Evolutionary conservation across 805 yeast genomes (phyloP), one percentile per base, ranked within the genome.

Genomic region (Zygosaccharomyces kombuchaensis): DNA sequence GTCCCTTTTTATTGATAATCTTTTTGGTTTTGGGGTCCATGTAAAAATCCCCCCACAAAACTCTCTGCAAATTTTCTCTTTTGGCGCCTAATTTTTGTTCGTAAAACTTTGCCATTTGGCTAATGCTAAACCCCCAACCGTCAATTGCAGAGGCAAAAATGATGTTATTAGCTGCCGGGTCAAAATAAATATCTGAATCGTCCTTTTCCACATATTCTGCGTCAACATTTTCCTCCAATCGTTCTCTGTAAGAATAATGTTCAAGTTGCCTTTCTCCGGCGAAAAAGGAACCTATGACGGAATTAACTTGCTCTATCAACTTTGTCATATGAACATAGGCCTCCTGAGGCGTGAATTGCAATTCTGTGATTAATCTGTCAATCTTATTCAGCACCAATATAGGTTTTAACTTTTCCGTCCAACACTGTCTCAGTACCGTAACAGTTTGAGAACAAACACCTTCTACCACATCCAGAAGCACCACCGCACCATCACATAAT

Each of bases 371-470:
- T 48, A 93, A 70, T 52, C 98, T 74, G 65, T 93, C 99, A 46
- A 93, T 81, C 65, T 93, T 93, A 67, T 93, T 93, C 56, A 93
- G 68, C 13, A 93, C 96, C 45, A 93, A 72, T 13, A 93, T 70
- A 1, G 98, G 96, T 59, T 83, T 86, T 56, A 93, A 69, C 55
- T 87, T 84, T 62, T 93, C 99, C 4, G 84, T 79, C 97, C 98
- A 93, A 41, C 96, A 87, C 65, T 93, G 98, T 60, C 98, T 77
- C 51, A 91, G 70, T 1, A 93, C 99, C 13, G 93, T 90, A 9
- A 93, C 86, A 0, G 99, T 93, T 63, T 93, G 99, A 0, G 98
- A 90, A 59, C 97, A 90, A 0, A 93, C 98, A 21, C 99, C 99
- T 68, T 93, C 99, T 2, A 93, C 96, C 2, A 87, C 97, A 65